Conservation (phyloP, 202 grass and related monocot species). For the Alloteropsis angusta region DNA sequence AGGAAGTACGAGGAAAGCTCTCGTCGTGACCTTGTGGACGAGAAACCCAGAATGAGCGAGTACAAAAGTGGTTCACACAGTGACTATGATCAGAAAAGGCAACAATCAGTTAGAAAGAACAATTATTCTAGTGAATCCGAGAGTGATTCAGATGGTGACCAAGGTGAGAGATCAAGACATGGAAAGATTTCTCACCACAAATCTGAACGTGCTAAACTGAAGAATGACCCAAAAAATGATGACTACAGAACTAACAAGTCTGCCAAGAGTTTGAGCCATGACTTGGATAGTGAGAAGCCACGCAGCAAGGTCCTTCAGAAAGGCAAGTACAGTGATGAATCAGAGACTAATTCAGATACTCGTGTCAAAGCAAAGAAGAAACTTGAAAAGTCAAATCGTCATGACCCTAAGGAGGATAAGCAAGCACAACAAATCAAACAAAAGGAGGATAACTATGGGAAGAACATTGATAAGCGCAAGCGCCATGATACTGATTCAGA, state of each 20-base stretch:
- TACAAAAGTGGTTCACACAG: background rate
- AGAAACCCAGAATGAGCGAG: background rate
- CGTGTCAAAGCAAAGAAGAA: background rate
- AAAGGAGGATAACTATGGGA: constrained; percentile 1
- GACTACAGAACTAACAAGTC: constrained; percentile 8
- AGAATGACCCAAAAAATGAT: constrained; percentile 18
- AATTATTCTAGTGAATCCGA: constrained; percentile 5
- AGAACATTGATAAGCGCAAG: constrained; percentile 31
- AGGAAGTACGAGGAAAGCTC: constrained; percentile 23
- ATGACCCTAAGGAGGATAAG: background rate
- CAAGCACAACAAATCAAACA: constrained; percentile 4
- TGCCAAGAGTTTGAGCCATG: constrained; percentile 29
- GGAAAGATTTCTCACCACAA: constrained; percentile 13
- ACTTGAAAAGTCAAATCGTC: background rate
- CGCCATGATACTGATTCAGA: constrained; percentile 44
- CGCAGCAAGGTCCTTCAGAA: background rate
- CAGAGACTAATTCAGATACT: constrained; percentile 1
- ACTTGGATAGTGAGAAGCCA: constrained; percentile 22
- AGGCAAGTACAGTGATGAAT: background rate
- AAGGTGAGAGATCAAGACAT: background rate
- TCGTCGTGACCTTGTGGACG: background rate
- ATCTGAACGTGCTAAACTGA: background rate
- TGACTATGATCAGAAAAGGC: background rate
- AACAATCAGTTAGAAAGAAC: constrained; percentile 1
- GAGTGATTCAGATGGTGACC: background rate